Percentiles rank a stretch among this genome's conserved stretches.
Evolutionary conservation across 2,329 filamentous ascomycete genomes (phyloP).

Genomic region (Truncatella angustata): DNA sequence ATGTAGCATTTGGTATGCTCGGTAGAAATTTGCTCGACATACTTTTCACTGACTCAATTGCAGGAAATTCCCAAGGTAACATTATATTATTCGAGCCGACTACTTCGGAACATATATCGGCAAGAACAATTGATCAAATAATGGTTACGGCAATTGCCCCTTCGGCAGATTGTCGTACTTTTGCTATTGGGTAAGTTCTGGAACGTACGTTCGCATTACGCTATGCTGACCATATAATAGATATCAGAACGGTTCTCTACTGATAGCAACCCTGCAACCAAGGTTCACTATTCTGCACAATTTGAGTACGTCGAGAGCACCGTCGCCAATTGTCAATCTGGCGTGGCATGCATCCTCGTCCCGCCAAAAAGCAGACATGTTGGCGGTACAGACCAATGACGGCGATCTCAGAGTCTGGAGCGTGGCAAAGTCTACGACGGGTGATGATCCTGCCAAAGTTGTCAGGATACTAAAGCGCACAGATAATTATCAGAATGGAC

Average conservation of each 20-base stretch:
- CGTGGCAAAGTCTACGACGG: slow-evolving; percentile 74
- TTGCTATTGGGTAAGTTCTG: slow-evolving; percentile 79
- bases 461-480: slow-evolving; percentile 82
- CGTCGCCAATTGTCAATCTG: slow-evolving; percentile 82
- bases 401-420: slow-evolving; percentile 97
- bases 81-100: slow-evolving; percentile 93
- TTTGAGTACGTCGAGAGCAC: slow-evolving; percentile 76
- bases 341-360: slow-evolving; percentile 97
- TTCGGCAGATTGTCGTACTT: slow-evolving; percentile 84
- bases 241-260: slow-evolving; percentile 90
- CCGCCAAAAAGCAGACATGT: slow-evolving; percentile 96
- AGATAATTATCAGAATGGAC: slow-evolving; percentile 69
- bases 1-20: slow-evolving; percentile 86
- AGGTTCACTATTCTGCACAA: slow-evolving; percentile 94
- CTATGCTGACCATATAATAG: slow-evolving; percentile 41
- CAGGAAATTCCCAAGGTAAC: slow-evolving; percentile 89
- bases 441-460: slow-evolving; percentile 77
- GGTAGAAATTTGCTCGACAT: slow-evolving; percentile 8
- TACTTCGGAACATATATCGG: slow-evolving; percentile 88
- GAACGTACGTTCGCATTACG: background rate
- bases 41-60: slow-evolving; percentile 19
- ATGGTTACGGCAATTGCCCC: slow-evolving; percentile 93
- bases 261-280: slow-evolving; percentile 86
- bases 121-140: slow-evolving; percentile 86
- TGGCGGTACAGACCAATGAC: slow-evolving; percentile 87